Percentiles rank a stretch among this genome's conserved stretches.
These are phyloP conservation scores for Sugiyamaella smithiae DNA, from an alignment of 805 yeast genomes.

Conservation along the genomic window DNA sequence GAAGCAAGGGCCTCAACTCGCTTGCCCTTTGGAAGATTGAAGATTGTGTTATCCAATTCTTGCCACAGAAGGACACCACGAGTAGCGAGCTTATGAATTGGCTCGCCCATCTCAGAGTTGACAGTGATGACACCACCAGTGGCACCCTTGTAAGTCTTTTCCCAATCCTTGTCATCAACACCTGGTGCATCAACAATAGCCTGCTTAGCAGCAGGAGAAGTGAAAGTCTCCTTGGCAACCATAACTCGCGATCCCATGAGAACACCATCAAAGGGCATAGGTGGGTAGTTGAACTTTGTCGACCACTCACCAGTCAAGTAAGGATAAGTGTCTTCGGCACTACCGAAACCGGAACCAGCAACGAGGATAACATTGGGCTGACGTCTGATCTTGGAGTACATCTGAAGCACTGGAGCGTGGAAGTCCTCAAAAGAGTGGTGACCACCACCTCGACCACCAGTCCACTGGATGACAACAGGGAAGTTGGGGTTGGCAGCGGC, in stretches of 20 bases:
- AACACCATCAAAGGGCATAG: slow-evolving; percentile 99
- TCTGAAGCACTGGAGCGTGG: slow-evolving; percentile 95
- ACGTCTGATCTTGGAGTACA: slow-evolving; percentile 93
- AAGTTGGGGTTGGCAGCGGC: slow-evolving; percentile 94
- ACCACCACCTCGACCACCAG: slow-evolving; percentile 99
- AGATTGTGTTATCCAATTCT: slow-evolving; percentile 92
- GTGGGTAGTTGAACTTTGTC: slow-evolving; percentile 79
- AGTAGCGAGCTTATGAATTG: slow-evolving; percentile 97
- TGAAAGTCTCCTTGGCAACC: slow-evolving; percentile 95
- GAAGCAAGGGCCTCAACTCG: slow-evolving; percentile 70
- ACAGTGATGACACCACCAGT: slow-evolving; percentile 97
- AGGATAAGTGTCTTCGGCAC: slow-evolving; percentile 94
- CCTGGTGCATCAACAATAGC: slow-evolving; percentile 90
- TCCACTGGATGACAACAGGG: slow-evolving; percentile 99
- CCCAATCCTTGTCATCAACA: slow-evolving; percentile 88
- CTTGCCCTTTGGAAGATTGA: slow-evolving; percentile 86
- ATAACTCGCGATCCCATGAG: slow-evolving; percentile 94
- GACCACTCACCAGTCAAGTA: slow-evolving; percentile 98
- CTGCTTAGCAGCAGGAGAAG: slow-evolving; percentile 89
- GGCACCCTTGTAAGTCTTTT: slow-evolving; percentile 86
- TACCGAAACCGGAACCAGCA: slow-evolving; percentile 99
- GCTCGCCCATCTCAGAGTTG: slow-evolving; percentile 99
- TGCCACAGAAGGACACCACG: slow-evolving; percentile 97
- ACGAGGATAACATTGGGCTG: slow-evolving; percentile 82
- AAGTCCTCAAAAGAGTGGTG: slow-evolving; percentile 99